Evolutionary conservation across 2,329 filamentous ascomycete species (phyloP), one percentile per base, ranked within the genome.

Genomic region (Penicillium vulpinum): DNA sequence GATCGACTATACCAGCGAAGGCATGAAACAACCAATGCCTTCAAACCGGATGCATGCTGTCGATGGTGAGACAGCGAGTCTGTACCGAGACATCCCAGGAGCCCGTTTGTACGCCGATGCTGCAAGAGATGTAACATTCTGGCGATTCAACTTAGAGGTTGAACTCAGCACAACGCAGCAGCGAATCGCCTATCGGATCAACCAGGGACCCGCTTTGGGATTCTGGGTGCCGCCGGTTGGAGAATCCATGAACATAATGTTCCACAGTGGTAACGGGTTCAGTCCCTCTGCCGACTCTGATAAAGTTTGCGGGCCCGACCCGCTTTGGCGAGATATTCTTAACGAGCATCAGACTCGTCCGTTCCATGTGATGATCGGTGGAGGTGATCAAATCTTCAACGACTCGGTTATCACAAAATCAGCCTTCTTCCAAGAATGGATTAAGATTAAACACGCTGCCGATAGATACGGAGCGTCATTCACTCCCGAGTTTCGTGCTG

Each of bases 341-440:
- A 97, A 97, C 72, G 90, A 81, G 22, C 94, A 99, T 70, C 92
- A 96, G 73, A 90, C 88, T 40, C 85, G 87, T 51, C 94, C 94
- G 2, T 99, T 97, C 78, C 95, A 99, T 74, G 92, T 96, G 53
- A 99, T 99, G 94, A 84, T 99, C 63, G 95, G 94, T 35, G 95
- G 94, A 46, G 94, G 94, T 55, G 93, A 97, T 70, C 94, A 99
- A 74, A 89, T 99, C 60, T 99, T 97, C 77, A 97, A 96, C 65
- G 94, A 99, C 72, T 84, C 84, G 15, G 88, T 92, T 18, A 89
- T 90, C 76, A 81, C 86, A 43, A 82, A 96, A 57, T 91, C 91
- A 3, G 80, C 78, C 2, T 79, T 89, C 22, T 97, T 97, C 78
- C 85, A 85, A 55, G 85, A 91, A 60, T 99, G 94, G 94, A 83